A percentile compares a stretch with the other conserved stretches of the same genome.
Conservation (phyloP, 805 yeast species). For the Candida multigemmis region DNA sequence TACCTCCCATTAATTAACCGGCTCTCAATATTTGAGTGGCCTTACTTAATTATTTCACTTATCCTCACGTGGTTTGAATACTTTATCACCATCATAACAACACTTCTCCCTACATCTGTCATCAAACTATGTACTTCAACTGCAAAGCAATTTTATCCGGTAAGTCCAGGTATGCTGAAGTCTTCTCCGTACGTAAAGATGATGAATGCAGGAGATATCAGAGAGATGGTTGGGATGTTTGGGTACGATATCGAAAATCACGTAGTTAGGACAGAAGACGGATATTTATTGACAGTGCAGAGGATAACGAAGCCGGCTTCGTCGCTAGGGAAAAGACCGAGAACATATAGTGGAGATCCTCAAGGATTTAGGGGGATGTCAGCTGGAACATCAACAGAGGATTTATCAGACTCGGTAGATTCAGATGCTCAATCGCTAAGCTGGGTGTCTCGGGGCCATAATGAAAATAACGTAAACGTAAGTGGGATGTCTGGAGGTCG, state of each 20-base stretch:
- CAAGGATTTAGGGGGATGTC: too few relatives aligned
- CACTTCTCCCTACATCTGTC: conserved; percentile 34
- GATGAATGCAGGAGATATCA: conserved; percentile 43
- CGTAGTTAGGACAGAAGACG: conserved; percentile 68
- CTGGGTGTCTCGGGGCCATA: too few relatives aligned
- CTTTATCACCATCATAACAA: conserved; percentile 33
- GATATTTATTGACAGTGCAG: conserved; percentile 68
- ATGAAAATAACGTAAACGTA: too few relatives aligned
- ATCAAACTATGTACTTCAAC: conserved; percentile 25
- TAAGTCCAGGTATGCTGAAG: conserved; percentile 2
- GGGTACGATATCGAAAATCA: conserved; percentile 72
- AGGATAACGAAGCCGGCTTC: conserved; percentile 37
- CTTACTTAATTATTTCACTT: conserved; percentile 34
- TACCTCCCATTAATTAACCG: conserved; percentile 37
- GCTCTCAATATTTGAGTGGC: conserved; percentile 40
- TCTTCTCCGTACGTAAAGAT: conserved; percentile 13
- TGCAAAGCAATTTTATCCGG: conserved; percentile 13
- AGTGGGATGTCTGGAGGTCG: too few relatives aligned
- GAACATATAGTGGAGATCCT: too few relatives aligned
- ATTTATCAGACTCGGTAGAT: too few relatives aligned
- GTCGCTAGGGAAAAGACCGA: conserved; percentile 4
- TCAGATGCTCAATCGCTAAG: too few relatives aligned
- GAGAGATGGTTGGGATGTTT: conserved; percentile 56
- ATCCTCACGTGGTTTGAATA: conserved; percentile 43
- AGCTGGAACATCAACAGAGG: too few relatives aligned